These are phyloP conservation scores for Calendula officinalis DNA, from an alignment of 129 eudicot genomes.

Conservation along the genomic window DNA sequence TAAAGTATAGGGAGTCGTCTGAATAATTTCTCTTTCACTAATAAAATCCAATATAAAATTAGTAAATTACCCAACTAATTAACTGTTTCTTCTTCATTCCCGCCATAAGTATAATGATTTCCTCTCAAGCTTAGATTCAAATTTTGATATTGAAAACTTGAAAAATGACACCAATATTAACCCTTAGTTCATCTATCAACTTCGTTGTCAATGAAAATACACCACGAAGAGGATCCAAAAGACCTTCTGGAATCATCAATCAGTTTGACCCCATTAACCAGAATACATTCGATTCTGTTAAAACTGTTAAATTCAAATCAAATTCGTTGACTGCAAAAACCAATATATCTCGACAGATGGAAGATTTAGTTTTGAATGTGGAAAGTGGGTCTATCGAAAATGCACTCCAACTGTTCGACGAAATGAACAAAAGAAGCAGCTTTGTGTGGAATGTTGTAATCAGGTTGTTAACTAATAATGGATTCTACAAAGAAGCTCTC, in stretches of 20 bases:
- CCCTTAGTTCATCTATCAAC: conserved; percentile 24
- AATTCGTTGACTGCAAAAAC: neutral
- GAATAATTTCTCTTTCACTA: neutral
- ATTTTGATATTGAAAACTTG: neutral
- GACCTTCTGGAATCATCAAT: conserved; percentile 19
- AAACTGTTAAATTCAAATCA: conserved; percentile 1
- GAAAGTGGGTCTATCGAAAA: conserved; percentile 47
- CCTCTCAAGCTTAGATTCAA: conserved; percentile 9
- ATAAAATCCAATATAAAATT: neutral
- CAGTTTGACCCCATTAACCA: conserved; percentile 20
- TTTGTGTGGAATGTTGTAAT: conserved; percentile 66
- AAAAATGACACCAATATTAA: conserved; percentile 19
- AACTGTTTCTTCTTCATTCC: conserved; percentile 25
- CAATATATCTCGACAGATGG: conserved; percentile 17
- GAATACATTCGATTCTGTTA: conserved; percentile 7
- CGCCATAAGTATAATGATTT: conserved; percentile 8
- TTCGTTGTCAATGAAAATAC: conserved; percentile 1
- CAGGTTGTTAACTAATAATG: conserved; percentile 47
- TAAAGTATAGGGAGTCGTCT: neutral
- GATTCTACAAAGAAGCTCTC: conserved; percentile 44
- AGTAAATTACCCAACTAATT: conserved; percentile 15
- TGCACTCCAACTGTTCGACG: conserved; percentile 71
- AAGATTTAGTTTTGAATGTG: conserved; percentile 13
- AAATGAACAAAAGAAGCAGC: conserved; percentile 45
- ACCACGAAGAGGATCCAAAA: conserved; percentile 16